Base-by-base conservation (phyloP, 164 flowering plant species). In the Vitis rupestris region DNA sequence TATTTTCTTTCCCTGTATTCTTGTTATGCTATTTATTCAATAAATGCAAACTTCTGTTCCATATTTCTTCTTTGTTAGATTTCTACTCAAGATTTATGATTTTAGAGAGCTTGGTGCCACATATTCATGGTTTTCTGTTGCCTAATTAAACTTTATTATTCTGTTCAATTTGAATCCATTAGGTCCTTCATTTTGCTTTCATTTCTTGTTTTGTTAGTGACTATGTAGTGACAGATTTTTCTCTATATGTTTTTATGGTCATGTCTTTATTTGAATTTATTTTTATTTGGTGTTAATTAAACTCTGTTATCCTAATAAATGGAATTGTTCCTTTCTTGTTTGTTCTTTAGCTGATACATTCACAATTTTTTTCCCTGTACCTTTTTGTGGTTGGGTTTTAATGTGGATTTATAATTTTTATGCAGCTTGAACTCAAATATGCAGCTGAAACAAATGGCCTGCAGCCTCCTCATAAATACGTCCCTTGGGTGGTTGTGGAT, bases 401-500 rank as follows among this genome's bases (percentile, higher is more conserved):
- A 15, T 62, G 23, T 64, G 16, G 8, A 59, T 57, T 27, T n/a
- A 12, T 2, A 14, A 16, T 27, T 48, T 64, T 50, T 67, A 1
- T 83, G 85, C 92, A 93, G 99, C 94, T 95, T 82, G 90, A 89
- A 63, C 78, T 91, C 37, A 65, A 74, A 68, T 91, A 88, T 77
- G 98, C 91, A 63, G 84, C 76, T 6, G 86, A 86, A 61, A 95
- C 98, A 10, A 69, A 71, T 66, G 70, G 83, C 15, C 97, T 95
- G 57, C 61, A 78, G 61, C 99, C 99, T 72, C 95, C 97, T 73
- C 98, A 93, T 71, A 54, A 44, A 52, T 95, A 88, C 68, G 97
- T 93, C 55, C 99, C 99, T 4, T 95, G 99, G 99, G 96, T 95
- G 16, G 82, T 82, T 64, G 97, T 95, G 51, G 73, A 91, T 76